These are phyloP conservation scores for Phytophthora capsici DNA, from an alignment of 352 stramenopile species.

Conservation along the genomic window DNA sequence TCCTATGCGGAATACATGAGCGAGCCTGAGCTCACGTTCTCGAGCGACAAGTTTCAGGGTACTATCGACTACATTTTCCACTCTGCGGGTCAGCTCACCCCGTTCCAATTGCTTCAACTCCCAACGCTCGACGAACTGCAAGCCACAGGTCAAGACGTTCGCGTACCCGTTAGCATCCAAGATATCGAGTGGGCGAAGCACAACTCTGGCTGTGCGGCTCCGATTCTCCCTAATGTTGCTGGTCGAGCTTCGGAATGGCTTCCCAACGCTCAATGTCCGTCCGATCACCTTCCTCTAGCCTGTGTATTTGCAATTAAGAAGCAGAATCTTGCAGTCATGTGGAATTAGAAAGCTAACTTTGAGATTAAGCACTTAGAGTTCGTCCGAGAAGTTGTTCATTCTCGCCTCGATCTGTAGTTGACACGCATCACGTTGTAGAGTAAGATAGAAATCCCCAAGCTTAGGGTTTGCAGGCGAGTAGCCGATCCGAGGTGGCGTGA, in stretches of 20 bases:
- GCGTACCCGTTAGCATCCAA: constrained; percentile 12
- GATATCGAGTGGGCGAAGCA: constrained; percentile 56
- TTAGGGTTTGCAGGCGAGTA: constrained; percentile 42
- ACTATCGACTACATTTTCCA: constrained; percentile 91
- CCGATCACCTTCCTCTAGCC: constrained; percentile 79
- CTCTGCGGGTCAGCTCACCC: constrained; percentile 52
- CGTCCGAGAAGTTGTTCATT: constrained; percentile 31
- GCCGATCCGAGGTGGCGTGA: constrained; percentile 43
- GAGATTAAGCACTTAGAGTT: constrained; percentile 33
- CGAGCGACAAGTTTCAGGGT: constrained; percentile 57
- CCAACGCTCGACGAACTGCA: constrained; percentile 54
- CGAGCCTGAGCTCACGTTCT: constrained; percentile 78
- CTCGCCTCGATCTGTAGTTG: constrained; percentile 11
- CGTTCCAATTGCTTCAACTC: constrained; percentile 64
- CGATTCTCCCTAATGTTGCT: constrained; percentile 49
- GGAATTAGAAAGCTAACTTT: constrained; percentile 46
- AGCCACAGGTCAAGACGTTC: constrained; percentile 48
- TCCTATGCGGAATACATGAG: constrained; percentile 55
- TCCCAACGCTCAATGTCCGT: constrained; percentile 73
- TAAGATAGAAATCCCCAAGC: constrained; percentile 25
- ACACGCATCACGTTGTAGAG: constrained; percentile 29
- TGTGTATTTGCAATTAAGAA: constrained; percentile 65
- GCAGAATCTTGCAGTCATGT: constrained; percentile 52
- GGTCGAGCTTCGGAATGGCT: constrained; percentile 47
- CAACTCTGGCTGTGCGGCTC: constrained; percentile 18